Percentiles rank a stretch among this genome's conserved stretches.
Conservation (phyloP, 2,329 filamentous ascomycete genomes). For the Pseudogymnoascus sp. region DNA sequence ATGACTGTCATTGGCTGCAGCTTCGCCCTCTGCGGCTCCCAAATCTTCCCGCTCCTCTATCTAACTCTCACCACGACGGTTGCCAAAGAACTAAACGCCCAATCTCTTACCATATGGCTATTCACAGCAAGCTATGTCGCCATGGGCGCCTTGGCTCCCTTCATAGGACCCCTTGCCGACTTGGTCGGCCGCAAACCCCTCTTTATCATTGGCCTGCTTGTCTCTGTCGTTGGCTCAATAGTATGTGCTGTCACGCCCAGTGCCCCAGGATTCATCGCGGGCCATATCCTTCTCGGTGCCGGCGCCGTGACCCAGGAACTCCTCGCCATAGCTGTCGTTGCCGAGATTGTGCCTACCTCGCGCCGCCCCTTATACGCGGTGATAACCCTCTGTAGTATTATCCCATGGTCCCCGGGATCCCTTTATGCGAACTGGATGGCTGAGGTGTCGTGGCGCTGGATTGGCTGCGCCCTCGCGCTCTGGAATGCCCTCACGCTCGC, state of each 20-base stretch:
- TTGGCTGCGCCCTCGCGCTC: constrained; percentile 34
- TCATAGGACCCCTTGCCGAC: constrained; percentile 18
- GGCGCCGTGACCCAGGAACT: constrained; percentile 10
- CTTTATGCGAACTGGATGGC: constrained; percentile 27
- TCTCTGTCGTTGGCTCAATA: constrained; percentile 14
- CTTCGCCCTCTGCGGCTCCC: constrained; percentile 11
- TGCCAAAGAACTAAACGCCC: constrained; percentile 8
- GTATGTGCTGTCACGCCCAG: constrained; percentile 14
- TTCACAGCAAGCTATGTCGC: constrained; percentile 14
- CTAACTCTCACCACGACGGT: background rate
- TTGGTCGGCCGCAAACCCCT: constrained; percentile 16
- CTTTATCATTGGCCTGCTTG: constrained; percentile 12
- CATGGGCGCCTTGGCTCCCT: constrained; percentile 16
- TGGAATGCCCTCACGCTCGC: constrained; percentile 36
- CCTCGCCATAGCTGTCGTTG: constrained; percentile 9
- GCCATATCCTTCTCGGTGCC: constrained; percentile 9
- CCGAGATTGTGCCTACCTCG: constrained; percentile 10
- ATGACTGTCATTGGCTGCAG: constrained; percentile 14
- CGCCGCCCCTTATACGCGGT: constrained; percentile 9
- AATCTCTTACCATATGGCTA: constrained; percentile 15
- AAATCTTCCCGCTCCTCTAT: constrained; percentile 8
- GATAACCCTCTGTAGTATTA: constrained; percentile 3
- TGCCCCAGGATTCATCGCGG: constrained; percentile 13
- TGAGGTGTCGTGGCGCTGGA: constrained; percentile 33
- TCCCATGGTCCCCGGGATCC: constrained; percentile 8